A percentile compares a stretch with the other conserved stretches of the same genome.
Conservation (phyloP, 805 yeast species). For the Blastobotrys parvus region DNA sequence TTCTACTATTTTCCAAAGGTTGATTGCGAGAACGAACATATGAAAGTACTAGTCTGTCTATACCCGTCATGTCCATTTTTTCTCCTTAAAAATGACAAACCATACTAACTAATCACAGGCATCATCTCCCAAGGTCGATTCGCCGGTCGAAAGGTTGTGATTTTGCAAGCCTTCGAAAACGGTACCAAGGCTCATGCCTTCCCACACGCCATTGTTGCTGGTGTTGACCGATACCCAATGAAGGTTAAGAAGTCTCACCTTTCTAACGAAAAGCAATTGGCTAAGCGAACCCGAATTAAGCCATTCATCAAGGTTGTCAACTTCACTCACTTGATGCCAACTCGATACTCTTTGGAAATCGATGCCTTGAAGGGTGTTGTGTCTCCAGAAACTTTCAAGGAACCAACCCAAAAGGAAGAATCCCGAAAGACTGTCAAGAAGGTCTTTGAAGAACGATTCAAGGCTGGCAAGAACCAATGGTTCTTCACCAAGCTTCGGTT, state of each 20-base stretch:
- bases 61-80: background rate
- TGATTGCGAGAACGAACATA: background rate
- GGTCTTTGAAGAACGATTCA: constrained; percentile 99
- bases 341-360: constrained; percentile 97
- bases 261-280: constrained; percentile 94
- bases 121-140: constrained; percentile 99
- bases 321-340: constrained; percentile 99
- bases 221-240: constrained; percentile 97
- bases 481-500: constrained; percentile 96
- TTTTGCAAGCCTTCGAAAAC: constrained; percentile 96
- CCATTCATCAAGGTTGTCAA: constrained; percentile 98
- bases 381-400: constrained; percentile 87
- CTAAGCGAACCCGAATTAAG: constrained; percentile 96
- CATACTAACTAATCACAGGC: constrained; percentile 41
- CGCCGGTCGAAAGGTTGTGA: constrained; percentile 99
- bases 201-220: constrained; percentile 99
- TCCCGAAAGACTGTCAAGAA: constrained; percentile 98
- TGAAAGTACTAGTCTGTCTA: no score
- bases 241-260: constrained; percentile 91
- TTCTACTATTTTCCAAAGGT: background rate
- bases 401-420: constrained; percentile 97
- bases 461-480: constrained; percentile 99
- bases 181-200: constrained; percentile 98
- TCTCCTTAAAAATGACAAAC: background rate
- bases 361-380: constrained; percentile 89